A percentile compares a stretch with the other conserved stretches of the same genome.
Evolutionary conservation across 2,329 filamentous ascomycete species (phyloP).

Genomic region (Exophiala dermatitidis): DNA sequence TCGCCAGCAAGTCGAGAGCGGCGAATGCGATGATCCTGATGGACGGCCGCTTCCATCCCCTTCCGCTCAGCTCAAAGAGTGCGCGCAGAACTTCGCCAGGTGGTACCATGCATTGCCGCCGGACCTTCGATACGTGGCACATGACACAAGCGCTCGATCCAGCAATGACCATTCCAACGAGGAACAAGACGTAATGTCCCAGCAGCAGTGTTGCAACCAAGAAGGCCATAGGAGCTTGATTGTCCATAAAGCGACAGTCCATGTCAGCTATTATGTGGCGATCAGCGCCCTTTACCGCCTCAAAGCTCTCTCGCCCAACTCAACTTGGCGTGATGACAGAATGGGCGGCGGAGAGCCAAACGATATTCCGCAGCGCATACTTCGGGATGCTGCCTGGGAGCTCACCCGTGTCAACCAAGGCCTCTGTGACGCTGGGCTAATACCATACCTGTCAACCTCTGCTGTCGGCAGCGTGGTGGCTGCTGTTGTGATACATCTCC

Average conservation of each 20-base stretch:
- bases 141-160: not conserved
- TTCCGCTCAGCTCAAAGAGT: not conserved
- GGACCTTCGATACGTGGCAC: not conserved
- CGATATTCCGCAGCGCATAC: not conserved
- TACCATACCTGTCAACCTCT: not conserved
- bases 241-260: constrained; percentile 2
- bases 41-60: not conserved
- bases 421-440: not conserved
- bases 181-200: too few species aligned
- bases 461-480: constrained; percentile 3
- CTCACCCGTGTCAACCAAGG: constrained; percentile 2
- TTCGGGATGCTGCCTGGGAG: constrained; percentile 4
- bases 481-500: constrained; percentile 1
- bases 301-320: constrained; percentile 3
- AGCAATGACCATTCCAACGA: not conserved
- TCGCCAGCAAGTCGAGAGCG: not conserved
- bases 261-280: constrained; percentile 1
- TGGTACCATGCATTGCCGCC: constrained; percentile 2
- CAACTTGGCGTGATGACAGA: constrained; percentile 1
- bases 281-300: constrained; percentile 5
- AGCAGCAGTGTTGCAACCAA: too few species aligned
- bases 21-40: not conserved
- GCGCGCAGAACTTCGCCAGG: constrained; percentile 1
- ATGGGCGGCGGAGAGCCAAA: not conserved
- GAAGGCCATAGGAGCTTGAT: not conserved